Evolutionary conservation across 345 rosid species (phyloP).

Genomic region (Gossypium arboreum): DNA sequence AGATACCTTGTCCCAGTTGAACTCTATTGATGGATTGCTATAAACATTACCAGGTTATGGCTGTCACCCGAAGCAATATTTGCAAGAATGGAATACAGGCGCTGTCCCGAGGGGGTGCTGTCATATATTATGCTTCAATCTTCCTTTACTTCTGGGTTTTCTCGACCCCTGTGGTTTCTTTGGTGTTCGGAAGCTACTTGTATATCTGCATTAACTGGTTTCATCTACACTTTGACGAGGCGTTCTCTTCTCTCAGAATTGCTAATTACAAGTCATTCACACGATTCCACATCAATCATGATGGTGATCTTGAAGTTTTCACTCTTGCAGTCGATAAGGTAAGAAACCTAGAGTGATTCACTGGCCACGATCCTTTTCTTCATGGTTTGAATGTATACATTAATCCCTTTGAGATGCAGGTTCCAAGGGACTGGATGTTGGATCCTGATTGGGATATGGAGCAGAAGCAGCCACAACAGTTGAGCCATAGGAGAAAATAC

Average conservation of each 20-base stretch:
- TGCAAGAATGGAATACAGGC: constrained; percentile 79
- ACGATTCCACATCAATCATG: constrained; percentile 64
- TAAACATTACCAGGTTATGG: constrained; percentile 72
- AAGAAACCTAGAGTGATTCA: constrained; percentile 13
- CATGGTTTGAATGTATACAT: background rate
- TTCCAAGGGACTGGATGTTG: constrained; percentile 68
- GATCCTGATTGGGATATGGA: constrained; percentile 65
- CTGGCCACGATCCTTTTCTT: constrained; percentile 3
- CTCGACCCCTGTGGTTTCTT: constrained; percentile 95
- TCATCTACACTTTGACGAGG: constrained; percentile 95
- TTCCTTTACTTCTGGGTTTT: constrained; percentile 99
- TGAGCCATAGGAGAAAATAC: constrained; percentile 43
- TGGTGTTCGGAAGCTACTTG: constrained; percentile 94
- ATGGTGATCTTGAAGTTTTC: constrained; percentile 85
- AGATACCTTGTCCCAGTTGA: background rate
- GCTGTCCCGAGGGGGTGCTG: constrained; percentile 76
- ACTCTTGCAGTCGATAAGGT: constrained; percentile 98
- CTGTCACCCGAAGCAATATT: constrained; percentile 81
- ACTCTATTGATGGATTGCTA: constrained; percentile 13
- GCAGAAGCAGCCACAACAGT: constrained; percentile 37
- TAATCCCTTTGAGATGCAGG: constrained; percentile 32
- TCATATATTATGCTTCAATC: constrained; percentile 84
- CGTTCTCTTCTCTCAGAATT: constrained; percentile 95
- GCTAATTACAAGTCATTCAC: constrained; percentile 97
- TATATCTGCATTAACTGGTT: constrained; percentile 98